A percentile compares a stretch with the other conserved stretches of the same genome.
These are phyloP conservation scores for Knoxdaviesia proteae DNA, from an alignment of 2,329 filamentous ascomycete species.

Conservation along the genomic window DNA sequence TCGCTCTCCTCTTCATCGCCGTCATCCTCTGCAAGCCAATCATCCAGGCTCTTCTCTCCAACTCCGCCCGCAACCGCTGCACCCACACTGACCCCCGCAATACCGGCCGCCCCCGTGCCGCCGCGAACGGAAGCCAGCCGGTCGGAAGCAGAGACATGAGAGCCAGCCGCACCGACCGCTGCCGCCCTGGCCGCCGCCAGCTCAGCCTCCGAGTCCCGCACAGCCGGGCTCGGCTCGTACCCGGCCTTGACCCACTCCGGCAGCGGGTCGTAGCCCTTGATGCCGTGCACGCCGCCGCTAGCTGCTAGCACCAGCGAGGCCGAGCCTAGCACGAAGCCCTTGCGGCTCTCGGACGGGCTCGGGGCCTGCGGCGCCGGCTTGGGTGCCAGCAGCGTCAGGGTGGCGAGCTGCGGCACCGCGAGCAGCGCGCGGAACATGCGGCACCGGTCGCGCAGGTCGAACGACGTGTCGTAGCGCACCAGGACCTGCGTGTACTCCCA, in stretches of 20 bases:
- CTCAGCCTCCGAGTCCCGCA: slow-evolving; percentile 39
- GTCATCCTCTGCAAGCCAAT: slow-evolving; percentile 68
- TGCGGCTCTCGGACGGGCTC: slow-evolving; percentile 68
- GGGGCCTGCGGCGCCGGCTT: slow-evolving; percentile 85
- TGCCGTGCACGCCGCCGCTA: slow-evolving; percentile 49
- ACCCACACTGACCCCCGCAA: slow-evolving; percentile 6
- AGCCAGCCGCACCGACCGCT: slow-evolving; percentile 15
- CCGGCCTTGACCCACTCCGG: slow-evolving; percentile 73
- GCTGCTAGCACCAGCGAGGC: slow-evolving; percentile 68
- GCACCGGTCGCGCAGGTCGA: slow-evolving; percentile 80
- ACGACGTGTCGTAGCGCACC: slow-evolving; percentile 82
- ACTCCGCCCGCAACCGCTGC: slow-evolving; percentile 21
- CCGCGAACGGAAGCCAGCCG: slow-evolving; percentile 37
- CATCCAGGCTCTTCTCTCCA: slow-evolving; percentile 64
- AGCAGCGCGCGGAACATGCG: slow-evolving; percentile 76
- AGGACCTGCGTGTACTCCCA: slow-evolving; percentile 75
- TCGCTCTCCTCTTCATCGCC: slow-evolving; percentile 34
- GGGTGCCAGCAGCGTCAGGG: slow-evolving; percentile 73
- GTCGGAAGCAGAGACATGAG: slow-evolving; percentile 35
- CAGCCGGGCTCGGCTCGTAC: slow-evolving; percentile 52
- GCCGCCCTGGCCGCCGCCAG: slow-evolving; percentile 12
- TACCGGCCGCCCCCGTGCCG: slow-evolving; percentile 18
- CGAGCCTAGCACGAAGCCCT: slow-evolving; percentile 60
- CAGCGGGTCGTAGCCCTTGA: slow-evolving; percentile 59
- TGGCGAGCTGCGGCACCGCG: slow-evolving; percentile 66